phyloP scores from a whole-genome alignment of 208 protist species.

The Leishmania arabica region DNA sequence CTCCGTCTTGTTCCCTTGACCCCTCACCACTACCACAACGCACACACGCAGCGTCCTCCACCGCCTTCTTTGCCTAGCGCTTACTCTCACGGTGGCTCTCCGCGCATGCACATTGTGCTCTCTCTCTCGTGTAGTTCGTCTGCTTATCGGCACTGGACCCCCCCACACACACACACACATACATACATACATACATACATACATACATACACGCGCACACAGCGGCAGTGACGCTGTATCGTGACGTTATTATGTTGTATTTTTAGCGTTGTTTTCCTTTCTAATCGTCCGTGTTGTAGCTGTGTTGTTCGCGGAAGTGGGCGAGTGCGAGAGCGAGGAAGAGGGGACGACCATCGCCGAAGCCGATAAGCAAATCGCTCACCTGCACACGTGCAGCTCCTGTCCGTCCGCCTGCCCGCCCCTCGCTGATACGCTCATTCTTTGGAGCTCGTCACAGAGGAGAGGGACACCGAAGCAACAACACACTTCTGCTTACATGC shows the following conservation, averaged over 20 bases:
- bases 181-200: background rate
- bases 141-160: background rate
- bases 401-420: too few species aligned
- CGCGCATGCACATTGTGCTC: background rate
- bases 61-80: background rate
- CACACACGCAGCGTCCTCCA: background rate
- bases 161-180: too few species aligned
- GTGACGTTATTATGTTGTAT: background rate
- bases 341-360: background rate
- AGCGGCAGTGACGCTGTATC: background rate
- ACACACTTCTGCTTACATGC: background rate
- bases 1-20: background rate
- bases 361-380: background rate
- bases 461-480: background rate
- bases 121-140: background rate
- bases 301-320: background rate
- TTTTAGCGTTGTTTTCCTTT: background rate
- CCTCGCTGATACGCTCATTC: background rate
- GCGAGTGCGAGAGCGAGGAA: background rate
- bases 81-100: background rate
- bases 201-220: background rate
- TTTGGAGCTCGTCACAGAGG: background rate
- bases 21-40: too few species aligned
- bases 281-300: background rate
- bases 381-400: background rate